These are phyloP conservation scores for Simmondsia chinensis DNA, from an alignment of 148 eudicot genomes.

Conservation along the genomic window DNA sequence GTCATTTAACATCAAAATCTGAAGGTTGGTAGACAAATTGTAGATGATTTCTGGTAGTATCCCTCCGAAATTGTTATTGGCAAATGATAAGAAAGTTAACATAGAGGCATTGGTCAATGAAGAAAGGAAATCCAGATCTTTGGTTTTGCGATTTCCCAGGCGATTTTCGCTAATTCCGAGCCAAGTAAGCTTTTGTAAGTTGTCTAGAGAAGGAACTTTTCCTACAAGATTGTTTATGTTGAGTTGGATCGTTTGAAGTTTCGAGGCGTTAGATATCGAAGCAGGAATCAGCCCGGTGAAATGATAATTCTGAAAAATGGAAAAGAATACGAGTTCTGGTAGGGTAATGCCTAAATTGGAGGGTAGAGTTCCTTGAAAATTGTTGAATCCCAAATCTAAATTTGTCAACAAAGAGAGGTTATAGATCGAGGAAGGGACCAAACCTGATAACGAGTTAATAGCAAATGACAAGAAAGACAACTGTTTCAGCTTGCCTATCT, in stretches of 20 bases:
- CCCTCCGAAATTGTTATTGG: conserved; percentile 18
- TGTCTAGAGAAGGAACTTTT: conserved; percentile 3
- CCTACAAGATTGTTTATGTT: conserved; percentile 2
- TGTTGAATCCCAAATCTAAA: conserved; percentile 5
- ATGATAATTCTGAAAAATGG: not conserved
- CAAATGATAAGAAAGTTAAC: not conserved
- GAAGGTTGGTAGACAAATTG: conserved; percentile 20
- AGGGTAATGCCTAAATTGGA: conserved; percentile 7
- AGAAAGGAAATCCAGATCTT: conserved; percentile 21
- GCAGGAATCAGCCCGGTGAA: conserved; percentile 9
- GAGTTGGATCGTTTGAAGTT: not conserved
- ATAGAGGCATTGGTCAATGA: conserved; percentile 18
- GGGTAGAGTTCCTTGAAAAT: conserved; percentile 18
- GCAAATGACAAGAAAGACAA: not conserved
- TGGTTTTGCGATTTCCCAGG: conserved; percentile 13
- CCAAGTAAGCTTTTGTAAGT: not conserved
- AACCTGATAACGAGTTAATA: conserved; percentile 8
- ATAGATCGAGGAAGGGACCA: conserved; percentile 14
- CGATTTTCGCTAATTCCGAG: conserved; percentile 6
- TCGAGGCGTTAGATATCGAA: conserved; percentile 10
- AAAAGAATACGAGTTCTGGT: conserved; percentile 7
- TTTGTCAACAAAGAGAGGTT: conserved; percentile 7
- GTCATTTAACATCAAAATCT: not conserved
- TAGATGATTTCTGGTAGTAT: conserved; percentile 13
- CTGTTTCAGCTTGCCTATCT: conserved; percentile 8